Conservation (phyloP, 768 basidiomycete species). For the Cytidiella melzeri region DNA sequence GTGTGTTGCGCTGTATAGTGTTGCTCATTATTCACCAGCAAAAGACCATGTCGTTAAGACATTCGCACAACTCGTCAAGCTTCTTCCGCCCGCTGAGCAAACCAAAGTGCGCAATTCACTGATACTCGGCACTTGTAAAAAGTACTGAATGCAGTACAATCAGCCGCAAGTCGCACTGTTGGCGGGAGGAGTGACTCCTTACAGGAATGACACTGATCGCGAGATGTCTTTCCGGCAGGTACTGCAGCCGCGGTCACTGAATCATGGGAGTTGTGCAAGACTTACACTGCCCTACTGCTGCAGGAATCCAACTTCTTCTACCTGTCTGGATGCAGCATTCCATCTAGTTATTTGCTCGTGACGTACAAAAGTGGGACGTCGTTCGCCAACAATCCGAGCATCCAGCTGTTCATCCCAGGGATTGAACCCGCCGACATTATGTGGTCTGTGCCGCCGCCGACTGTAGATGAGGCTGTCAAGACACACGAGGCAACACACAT, state of each 20-base stretch:
- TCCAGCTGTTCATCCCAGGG: conserved; percentile 75
- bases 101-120: conserved; percentile 41
- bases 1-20: too few species aligned
- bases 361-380: conserved; percentile 47
- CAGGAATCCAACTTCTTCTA: conserved; percentile 88
- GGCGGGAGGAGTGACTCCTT: conserved; percentile 56
- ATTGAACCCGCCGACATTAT: conserved; percentile 67
- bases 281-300: too few species aligned
- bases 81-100: conserved; percentile 43
- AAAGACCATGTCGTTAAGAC: conserved; percentile 47
- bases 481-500: conserved; percentile 59
- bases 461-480: conserved; percentile 47
- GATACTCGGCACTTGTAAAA: not conserved
- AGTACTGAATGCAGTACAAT: not conserved
- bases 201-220: conserved; percentile 79
- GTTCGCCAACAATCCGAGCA: conserved; percentile 33
- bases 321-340: conserved; percentile 73
- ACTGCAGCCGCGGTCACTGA: not conserved
- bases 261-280: not conserved
- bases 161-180: conserved; percentile 69
- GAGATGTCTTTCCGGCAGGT: conserved; percentile 63
- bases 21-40: too few species aligned
- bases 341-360: conserved; percentile 62
- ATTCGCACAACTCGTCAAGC: conserved; percentile 42
- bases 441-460: conserved; percentile 85